phyloP scores from a whole-genome alignment of 1,139 yeast genomes.

The Fermentozyma sake region DNA sequence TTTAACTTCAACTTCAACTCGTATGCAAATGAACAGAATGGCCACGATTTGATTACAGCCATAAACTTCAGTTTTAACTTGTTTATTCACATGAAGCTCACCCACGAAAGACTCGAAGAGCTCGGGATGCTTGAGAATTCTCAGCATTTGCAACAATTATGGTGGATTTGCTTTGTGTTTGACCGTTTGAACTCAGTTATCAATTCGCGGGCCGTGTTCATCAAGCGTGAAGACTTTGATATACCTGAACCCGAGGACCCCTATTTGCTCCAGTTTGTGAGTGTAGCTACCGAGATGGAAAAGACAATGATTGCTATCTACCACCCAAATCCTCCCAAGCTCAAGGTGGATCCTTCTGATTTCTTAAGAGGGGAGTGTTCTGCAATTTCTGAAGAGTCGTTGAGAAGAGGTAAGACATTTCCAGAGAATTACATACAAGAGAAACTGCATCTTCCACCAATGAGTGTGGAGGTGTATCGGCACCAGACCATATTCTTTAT shows the following conservation, averaged over 20 bases:
- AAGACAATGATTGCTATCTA: constrained; percentile 1
- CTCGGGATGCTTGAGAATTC: constrained; percentile 1
- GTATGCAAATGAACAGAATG: constrained; percentile 2
- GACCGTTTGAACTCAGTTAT: constrained; percentile 2
- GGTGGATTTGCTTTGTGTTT: constrained; percentile 2
- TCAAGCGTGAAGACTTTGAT: constrained; percentile 1
- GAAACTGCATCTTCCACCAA: constrained; percentile 2
- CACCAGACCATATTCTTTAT: constrained; percentile 11
- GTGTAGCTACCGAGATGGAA: constrained; percentile 1
- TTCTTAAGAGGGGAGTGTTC: too few relatives aligned
- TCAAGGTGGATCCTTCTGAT: background rate
- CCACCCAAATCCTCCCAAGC: constrained; percentile 1
- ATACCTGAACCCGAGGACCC: background rate
- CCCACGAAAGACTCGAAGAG: constrained; percentile 1
- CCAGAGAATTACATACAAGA: background rate
- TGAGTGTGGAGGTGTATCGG: constrained; percentile 6
- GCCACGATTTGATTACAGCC: constrained; percentile 1
- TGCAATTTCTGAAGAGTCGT: background rate
- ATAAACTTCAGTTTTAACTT: constrained; percentile 1
- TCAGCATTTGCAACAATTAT: constrained; percentile 1
- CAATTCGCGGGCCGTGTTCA: constrained; percentile 2
- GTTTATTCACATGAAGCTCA: constrained; percentile 2
- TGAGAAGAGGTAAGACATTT: background rate
- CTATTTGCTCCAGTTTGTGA: background rate
- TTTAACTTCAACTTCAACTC: constrained; percentile 1